Evolutionary conservation across 2,329 filamentous ascomycete genomes (phyloP).

Genomic region (Xylariaceae sp.): DNA sequence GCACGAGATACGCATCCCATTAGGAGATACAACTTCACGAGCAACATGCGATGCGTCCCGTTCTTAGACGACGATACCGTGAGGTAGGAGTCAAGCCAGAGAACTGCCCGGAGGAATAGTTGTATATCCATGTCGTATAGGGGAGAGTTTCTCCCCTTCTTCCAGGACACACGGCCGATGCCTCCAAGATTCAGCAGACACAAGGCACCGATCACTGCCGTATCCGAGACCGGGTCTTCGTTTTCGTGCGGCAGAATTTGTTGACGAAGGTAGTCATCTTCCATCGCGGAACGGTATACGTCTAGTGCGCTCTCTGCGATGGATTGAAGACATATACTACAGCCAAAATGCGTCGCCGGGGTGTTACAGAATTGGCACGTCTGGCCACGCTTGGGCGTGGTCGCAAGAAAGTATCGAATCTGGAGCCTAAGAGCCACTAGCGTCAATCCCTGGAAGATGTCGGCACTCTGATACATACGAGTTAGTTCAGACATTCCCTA

Average conservation of each 20-base stretch:
- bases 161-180: conserved; percentile 3
- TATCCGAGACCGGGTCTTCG: conserved; percentile 30
- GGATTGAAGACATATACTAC: conserved; percentile 26
- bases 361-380: conserved; percentile 21
- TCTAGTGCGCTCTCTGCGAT: conserved; percentile 27
- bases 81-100: conserved; percentile 54
- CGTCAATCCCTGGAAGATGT: conserved; percentile 13
- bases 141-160: conserved; percentile 18
- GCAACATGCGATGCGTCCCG: conserved; percentile 50
- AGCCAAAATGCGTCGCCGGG: conserved; percentile 9
- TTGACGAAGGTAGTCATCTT: conserved; percentile 14
- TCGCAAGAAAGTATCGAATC: conserved; percentile 24
- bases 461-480: conserved; percentile 12
- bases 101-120: conserved; percentile 50
- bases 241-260: conserved; percentile 8
- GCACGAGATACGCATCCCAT: conserved; percentile 54
- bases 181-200: conserved; percentile 34
- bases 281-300: conserved; percentile 23
- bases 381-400: conserved; percentile 4
- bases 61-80: conserved; percentile 47
- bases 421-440: conserved; percentile 19
- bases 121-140: conserved; percentile 30
- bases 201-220: conserved; percentile 32
- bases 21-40: conserved; percentile 55
- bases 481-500: conserved; percentile 4